phyloP scores from a whole-genome alignment of 2,329 filamentous ascomycete species.

The Aspergillus sclerotialis region DNA sequence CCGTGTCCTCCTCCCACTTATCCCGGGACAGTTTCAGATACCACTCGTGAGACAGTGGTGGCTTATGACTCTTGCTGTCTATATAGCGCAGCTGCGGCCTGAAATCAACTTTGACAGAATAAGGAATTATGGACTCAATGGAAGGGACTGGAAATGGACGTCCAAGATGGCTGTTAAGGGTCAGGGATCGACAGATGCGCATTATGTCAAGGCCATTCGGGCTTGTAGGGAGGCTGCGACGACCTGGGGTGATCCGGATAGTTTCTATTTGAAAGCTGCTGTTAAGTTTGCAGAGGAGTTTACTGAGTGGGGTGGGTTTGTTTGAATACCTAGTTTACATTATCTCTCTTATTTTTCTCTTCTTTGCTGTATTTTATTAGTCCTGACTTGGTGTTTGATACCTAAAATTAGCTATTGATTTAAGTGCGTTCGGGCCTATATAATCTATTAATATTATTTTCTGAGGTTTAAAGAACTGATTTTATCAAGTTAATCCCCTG shows the following conservation, averaged over 20 bases:
- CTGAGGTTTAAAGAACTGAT: too few relatives aligned
- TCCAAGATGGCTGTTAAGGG: constrained; percentile 64
- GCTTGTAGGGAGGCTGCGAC: constrained; percentile 36
- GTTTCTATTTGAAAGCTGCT: constrained; percentile 44
- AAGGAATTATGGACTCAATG: constrained; percentile 51
- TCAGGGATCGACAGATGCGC: constrained; percentile 62
- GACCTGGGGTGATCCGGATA: constrained; percentile 39
- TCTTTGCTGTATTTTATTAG: not conserved
- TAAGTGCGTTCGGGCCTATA: too few relatives aligned
- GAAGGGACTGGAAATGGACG: constrained; percentile 70
- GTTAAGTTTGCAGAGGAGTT: constrained; percentile 44
- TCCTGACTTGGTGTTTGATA: too few relatives aligned
- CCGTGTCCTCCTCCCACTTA: constrained; percentile 70
- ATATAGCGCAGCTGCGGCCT: constrained; percentile 68
- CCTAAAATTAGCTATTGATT: too few relatives aligned
- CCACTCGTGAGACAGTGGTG: constrained; percentile 80
- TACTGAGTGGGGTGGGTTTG: constrained; percentile 59
- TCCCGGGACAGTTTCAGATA: constrained; percentile 67
- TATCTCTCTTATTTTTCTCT: constrained; percentile 1
- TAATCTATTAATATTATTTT: too few relatives aligned
- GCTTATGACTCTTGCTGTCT: constrained; percentile 71
- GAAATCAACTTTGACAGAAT: constrained; percentile 61
- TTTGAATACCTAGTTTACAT: constrained; percentile 8
- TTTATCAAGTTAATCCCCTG: too few relatives aligned
- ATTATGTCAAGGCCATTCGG: constrained; percentile 78